Conservation (phyloP, 495 filamentous ascomycete species). For the Neurospora sp. region DNA sequence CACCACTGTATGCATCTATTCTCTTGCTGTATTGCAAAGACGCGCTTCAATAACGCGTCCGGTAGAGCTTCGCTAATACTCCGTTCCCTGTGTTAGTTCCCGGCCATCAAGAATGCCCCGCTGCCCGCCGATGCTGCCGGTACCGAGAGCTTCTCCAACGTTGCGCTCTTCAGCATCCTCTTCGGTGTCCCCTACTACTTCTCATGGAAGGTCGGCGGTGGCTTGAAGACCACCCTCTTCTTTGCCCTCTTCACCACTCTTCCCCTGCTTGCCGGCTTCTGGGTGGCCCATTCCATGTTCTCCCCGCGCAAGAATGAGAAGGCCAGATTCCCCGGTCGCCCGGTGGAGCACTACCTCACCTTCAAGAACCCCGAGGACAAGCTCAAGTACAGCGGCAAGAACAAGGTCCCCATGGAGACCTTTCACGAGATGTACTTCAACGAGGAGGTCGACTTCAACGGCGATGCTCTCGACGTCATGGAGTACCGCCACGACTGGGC, state of each 20-base stretch:
- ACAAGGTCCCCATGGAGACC: conserved; percentile 76
- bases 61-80: conserved; percentile 6
- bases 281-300: conserved; percentile 54
- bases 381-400: conserved; percentile 62
- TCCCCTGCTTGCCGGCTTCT: conserved; percentile 63
- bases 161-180: conserved; percentile 47
- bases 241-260: conserved; percentile 53
- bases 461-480: conserved; percentile 66
- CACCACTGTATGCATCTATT: conserved; percentile 48
- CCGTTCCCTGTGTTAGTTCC: conserved; percentile 41
- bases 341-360: conserved; percentile 73
- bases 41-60: conserved; percentile 2
- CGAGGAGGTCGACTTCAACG: conserved; percentile 77
- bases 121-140: conserved; percentile 68
- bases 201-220: conserved; percentile 58
- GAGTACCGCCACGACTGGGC: conserved; percentile 87
- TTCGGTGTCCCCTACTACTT: conserved; percentile 55
- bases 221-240: conserved; percentile 62
- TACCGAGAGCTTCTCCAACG: conserved; percentile 60
- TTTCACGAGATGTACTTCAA: conserved; percentile 89
- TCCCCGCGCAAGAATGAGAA: conserved; percentile 73
- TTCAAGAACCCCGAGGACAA: conserved; percentile 70
- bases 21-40: not conserved
- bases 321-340: conserved; percentile 62
- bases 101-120: conserved; percentile 70